Base-by-base conservation (phyloP, 2,329 filamentous ascomycete species). In the Sphaerostilbella broomeana region DNA sequence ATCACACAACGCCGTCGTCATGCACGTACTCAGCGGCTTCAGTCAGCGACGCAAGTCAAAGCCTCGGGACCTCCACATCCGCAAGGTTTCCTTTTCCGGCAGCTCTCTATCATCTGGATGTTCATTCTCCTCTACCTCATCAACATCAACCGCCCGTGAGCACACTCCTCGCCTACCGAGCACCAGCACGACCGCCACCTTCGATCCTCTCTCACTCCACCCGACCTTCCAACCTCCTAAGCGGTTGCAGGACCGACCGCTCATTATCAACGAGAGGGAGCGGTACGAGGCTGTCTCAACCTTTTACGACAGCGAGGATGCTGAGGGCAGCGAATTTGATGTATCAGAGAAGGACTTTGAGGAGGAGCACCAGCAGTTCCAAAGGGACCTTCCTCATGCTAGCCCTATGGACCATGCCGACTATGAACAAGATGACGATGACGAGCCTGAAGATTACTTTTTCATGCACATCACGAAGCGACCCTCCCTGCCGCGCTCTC, bases 81-180 rank as follows among this genome's bases (percentile, higher is more conserved):
- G 62, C 52, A 65, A 65, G 51, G 48, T 65, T 33, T 65, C 62
- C 30, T 61, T 64, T 48, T 64, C 62, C 13, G 62, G 62, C 45
- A 61, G 55, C 38, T 64, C 62, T 2, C 57, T 64, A 39, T 59
- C 58, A 6, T 60, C 58, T 6, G 60, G 53, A 45, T 57, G 58
- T 51, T 64, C 61, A 29, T 53, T 58, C 29, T 53, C 53, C 16
- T 54, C 51, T 12, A 55, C 59, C 6, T 51, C 52, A 20, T 51
- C 54, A 26, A 44, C 53, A 19, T 54, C 57, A 33, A 57, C 58
- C 15, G 52, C 54, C n/a, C 42, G 48, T 29, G 43, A 45, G 10
- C 13, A 35, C 22, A 42, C 33, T 21, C 29, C 42, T 4, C 50
- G 47, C 24, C 49, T 47, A 18, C 54, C 57, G 24, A 47, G 47